phyloP scores from a whole-genome alignment of 1,284 basidiomycete genomes.

The Leccinum angustisporum region DNA sequence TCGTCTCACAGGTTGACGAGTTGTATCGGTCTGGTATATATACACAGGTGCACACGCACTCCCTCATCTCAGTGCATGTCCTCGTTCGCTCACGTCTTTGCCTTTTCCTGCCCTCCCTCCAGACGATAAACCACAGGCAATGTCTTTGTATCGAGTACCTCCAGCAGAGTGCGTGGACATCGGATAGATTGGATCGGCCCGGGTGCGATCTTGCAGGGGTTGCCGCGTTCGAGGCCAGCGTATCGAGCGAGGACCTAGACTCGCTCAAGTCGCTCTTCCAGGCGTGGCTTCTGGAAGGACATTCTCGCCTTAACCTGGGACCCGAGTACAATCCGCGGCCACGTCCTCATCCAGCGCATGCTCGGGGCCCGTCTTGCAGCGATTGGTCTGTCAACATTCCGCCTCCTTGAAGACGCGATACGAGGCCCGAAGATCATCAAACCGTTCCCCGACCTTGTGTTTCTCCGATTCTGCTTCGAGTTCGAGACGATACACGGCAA shows the following conservation, averaged over 20 bases:
- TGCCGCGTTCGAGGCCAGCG: conserved; percentile 20
- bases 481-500: conserved; percentile 28
- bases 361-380: conserved; percentile 20
- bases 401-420: conserved; percentile 13
- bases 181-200: no score
- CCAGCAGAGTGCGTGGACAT: no score
- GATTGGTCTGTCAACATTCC: conserved; percentile 13
- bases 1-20: no score
- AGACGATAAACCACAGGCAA: no score
- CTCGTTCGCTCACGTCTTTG: no score
- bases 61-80: no score
- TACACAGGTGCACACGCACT: no score
- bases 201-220: no score
- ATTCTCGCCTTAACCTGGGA: conserved; percentile 32
- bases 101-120: no score
- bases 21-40: no score
- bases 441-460: conserved; percentile 12
- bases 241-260: conserved; percentile 23
- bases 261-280: conserved; percentile 20
- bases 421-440: conserved; percentile 19
- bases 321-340: conserved; percentile 27
- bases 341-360: conserved; percentile 17
- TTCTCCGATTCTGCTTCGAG: conserved; percentile 25
- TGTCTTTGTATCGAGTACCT: no score
- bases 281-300: conserved; percentile 31